Conservation (phyloP, 176 grass and related monocot species). For the Juncus effusus region DNA sequence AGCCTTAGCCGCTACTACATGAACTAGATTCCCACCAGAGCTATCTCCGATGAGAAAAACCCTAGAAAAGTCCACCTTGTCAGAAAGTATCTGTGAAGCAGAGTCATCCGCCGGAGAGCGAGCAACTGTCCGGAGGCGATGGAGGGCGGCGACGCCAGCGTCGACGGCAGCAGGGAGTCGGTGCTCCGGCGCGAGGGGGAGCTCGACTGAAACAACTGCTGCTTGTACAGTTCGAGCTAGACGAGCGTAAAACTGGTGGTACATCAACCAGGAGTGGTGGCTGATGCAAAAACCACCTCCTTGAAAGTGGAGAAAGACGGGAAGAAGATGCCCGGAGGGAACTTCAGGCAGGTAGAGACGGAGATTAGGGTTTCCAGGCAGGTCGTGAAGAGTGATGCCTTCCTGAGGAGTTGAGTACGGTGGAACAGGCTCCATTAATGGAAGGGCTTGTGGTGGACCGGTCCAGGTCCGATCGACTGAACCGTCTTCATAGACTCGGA, state of each 20-base stretch:
- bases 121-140: slow-evolving; percentile 43
- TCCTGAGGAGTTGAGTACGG: slow-evolving; percentile 40
- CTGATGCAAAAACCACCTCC: slow-evolving; percentile 92
- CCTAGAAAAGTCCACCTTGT: slow-evolving; percentile 46
- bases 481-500: slow-evolving; percentile 67
- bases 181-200: slow-evolving; percentile 61
- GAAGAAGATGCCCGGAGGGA: slow-evolving; percentile 12
- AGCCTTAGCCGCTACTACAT: slow-evolving; percentile 39
- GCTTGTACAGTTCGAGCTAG: slow-evolving; percentile 46
- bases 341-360: slow-evolving; percentile 61
- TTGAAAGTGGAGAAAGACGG: slow-evolving; percentile 65
- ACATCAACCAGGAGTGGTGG: slow-evolving; percentile 59
- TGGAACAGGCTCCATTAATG: slow-evolving; percentile 53
- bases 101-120: slow-evolving; percentile 4
- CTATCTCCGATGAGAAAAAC: slow-evolving; percentile 83
- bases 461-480: slow-evolving; percentile 78
- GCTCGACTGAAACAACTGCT: slow-evolving; percentile 50
- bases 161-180: slow-evolving; percentile 59
- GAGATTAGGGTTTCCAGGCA: slow-evolving; percentile 59
- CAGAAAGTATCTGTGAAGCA: slow-evolving; percentile 32
- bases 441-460: slow-evolving; percentile 56
- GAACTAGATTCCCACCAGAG: slow-evolving; percentile 81
- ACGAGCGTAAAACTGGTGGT: slow-evolving; percentile 78
- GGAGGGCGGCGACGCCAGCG: slow-evolving; percentile 40
- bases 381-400: slow-evolving; percentile 73